Evolutionary conservation across 176 grass and related monocot species (phyloP).

Genomic region (Avena insularis): DNA sequence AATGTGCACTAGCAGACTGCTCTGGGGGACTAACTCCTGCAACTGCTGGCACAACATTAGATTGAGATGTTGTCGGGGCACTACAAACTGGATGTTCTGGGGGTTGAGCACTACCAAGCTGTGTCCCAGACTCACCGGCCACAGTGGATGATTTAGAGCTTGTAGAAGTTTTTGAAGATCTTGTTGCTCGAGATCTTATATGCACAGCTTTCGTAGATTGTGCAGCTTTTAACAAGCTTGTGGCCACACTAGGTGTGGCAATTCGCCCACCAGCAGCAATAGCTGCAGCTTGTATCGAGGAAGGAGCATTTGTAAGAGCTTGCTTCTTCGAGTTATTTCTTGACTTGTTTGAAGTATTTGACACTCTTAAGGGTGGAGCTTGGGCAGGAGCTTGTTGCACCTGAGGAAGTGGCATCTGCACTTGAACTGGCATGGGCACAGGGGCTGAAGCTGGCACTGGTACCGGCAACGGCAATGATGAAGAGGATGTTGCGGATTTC

Average conservation of each 20-base stretch:
- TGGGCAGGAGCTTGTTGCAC: conserved; percentile 54
- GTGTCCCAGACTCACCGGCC: conserved; percentile 43
- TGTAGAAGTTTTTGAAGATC: conserved; percentile 53
- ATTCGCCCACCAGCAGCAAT: conserved; percentile 95
- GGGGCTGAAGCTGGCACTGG: conserved; percentile 43
- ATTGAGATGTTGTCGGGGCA: conserved; percentile 10
- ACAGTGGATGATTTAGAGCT: conserved; percentile 45
- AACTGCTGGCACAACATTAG: conserved; percentile 43
- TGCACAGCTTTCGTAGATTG: conserved; percentile 84
- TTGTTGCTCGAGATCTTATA: conserved; percentile 68
- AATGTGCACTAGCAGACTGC: conserved; percentile 25
- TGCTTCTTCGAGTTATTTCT: conserved; percentile 57
- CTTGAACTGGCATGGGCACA: conserved; percentile 42
- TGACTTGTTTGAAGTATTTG: conserved; percentile 62
- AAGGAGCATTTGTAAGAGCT: conserved; percentile 44
- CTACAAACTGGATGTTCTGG: conserved; percentile 35
- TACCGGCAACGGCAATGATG: background rate
- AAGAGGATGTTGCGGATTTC: conserved; percentile 35
- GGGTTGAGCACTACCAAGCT: conserved; percentile 35
- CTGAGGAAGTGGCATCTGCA: conserved; percentile 42
- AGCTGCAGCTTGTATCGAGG: conserved; percentile 84
- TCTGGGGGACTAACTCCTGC: conserved; percentile 36
- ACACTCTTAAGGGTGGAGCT: conserved; percentile 44
- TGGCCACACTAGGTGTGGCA: conserved; percentile 61
- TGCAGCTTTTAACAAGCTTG: conserved; percentile 71